Evolutionary conservation across 306 rosid genomes (phyloP).

Genomic region (Sicyos edulis): DNA sequence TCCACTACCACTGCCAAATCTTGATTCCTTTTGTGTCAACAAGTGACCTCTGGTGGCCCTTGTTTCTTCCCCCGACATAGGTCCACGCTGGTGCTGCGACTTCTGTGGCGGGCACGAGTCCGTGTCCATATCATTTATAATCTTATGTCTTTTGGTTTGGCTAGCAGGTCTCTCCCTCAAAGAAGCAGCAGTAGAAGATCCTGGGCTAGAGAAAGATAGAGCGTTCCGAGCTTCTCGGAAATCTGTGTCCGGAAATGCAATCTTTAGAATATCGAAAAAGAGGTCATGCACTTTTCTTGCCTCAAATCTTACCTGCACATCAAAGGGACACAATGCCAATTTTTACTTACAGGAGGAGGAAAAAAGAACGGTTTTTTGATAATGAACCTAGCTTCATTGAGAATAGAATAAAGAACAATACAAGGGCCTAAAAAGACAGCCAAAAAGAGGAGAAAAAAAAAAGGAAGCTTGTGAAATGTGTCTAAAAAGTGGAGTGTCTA

Average conservation of each 20-base stretch:
- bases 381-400: no score
- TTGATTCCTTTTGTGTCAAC: slow-evolving; percentile 52
- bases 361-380: neutral
- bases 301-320: slow-evolving; percentile 68
- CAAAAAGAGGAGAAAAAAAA: no score
- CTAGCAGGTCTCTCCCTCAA: slow-evolving; percentile 43
- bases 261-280: slow-evolving; percentile 74
- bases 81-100: slow-evolving; percentile 41
- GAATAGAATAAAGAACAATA: no score
- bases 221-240: slow-evolving; percentile 67
- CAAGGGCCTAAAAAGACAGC: no score
- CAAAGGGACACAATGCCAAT: slow-evolving; percentile 18
- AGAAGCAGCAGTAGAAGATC: slow-evolving; percentile 29
- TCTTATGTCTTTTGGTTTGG: slow-evolving; percentile 63
- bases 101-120: slow-evolving; percentile 48
- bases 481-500: neutral
- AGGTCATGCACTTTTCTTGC: slow-evolving; percentile 89
- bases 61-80: slow-evolving; percentile 40
- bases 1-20: slow-evolving; percentile 48
- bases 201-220: slow-evolving; percentile 50
- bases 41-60: slow-evolving; percentile 52
- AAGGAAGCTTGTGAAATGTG: neutral
- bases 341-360: neutral
- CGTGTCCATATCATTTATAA: slow-evolving; percentile 44
- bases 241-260: slow-evolving; percentile 72